phyloP scores from a whole-genome alignment of 371 early-diverging fungal genomes.

The Rhizopus arrhizus region DNA sequence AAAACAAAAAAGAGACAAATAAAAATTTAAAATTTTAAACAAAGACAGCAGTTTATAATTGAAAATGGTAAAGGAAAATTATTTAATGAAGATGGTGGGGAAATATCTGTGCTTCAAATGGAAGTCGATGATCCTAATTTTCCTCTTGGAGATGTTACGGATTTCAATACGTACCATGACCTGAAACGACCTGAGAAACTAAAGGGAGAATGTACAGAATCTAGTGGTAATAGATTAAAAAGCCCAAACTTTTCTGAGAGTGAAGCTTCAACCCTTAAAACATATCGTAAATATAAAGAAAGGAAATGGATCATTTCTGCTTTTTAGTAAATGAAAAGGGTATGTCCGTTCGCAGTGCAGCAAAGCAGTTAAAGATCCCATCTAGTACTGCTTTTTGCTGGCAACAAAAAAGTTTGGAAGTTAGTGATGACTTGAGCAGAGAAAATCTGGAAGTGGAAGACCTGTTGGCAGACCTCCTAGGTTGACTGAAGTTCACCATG shows the following conservation, averaged over 20 bases:
- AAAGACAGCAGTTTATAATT: no score
- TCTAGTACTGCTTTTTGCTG: conserved; percentile 5
- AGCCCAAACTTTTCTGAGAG: no score
- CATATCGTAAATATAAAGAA: conserved; percentile 6
- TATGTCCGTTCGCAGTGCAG: conserved; percentile 4
- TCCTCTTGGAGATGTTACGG: no score
- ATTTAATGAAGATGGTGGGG: no score
- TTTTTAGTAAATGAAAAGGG: conserved; percentile 16
- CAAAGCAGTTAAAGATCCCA: conserved; percentile 2
- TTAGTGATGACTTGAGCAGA: neutral
- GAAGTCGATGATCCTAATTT: no score
- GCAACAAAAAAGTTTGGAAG: conserved; percentile 4
- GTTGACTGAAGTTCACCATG: neutral
- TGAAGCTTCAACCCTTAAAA: conserved; percentile 2
- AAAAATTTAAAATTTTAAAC: no score
- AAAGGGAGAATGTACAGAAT: no score
- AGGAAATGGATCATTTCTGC: conserved; percentile 9
- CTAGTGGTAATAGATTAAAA: conserved; percentile 3
- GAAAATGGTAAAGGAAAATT: no score
- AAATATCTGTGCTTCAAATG: no score
- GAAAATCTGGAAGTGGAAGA: conserved; percentile 10
- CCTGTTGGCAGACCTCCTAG: conserved; percentile 2
- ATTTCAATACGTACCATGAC: no score
- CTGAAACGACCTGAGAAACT: no score
- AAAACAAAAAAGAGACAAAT: no score